phyloP scores from a whole-genome alignment of 108 stramenopile genomes.

The Nitzschia inconspicua region DNA sequence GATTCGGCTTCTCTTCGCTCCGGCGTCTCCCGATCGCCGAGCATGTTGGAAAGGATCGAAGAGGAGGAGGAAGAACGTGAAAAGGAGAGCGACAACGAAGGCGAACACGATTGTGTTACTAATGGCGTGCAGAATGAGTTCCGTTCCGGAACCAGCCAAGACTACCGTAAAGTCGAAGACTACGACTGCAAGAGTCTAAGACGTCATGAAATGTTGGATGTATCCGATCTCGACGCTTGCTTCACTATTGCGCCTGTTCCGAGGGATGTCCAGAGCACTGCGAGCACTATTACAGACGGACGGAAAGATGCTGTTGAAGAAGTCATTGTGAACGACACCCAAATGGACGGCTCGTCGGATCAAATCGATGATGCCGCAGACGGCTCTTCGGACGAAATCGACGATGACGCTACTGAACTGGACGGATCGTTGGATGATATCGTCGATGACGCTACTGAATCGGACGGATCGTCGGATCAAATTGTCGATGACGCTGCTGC shows the following conservation, averaged over 20 bases:
- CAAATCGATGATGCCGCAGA: no score
- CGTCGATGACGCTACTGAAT: no score
- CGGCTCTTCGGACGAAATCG: no score
- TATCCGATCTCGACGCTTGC: constrained; percentile 6
- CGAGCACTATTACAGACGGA: no score
- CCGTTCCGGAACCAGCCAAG: background rate
- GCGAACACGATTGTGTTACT: background rate
- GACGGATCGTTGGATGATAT: no score
- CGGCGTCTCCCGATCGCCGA: constrained; percentile 18
- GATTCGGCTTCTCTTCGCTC: constrained; percentile 30
- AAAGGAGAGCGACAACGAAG: background rate
- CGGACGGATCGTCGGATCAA: no score
- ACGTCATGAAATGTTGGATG: background rate
- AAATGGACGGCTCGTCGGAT: no score
- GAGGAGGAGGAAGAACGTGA: constrained; percentile 32
- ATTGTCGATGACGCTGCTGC: no score
- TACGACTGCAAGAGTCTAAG: constrained; percentile 1
- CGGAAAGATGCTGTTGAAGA: no score
- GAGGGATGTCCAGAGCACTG: no score
- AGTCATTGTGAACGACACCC: no score
- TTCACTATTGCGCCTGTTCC: constrained; percentile 11
- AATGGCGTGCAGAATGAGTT: background rate
- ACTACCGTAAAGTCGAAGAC: background rate
- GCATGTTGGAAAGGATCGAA: constrained; percentile 30
- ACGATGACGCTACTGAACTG: no score